Base-by-base conservation (phyloP, 2,329 filamentous ascomycete genomes). In the Xylariaceae sp. region DNA sequence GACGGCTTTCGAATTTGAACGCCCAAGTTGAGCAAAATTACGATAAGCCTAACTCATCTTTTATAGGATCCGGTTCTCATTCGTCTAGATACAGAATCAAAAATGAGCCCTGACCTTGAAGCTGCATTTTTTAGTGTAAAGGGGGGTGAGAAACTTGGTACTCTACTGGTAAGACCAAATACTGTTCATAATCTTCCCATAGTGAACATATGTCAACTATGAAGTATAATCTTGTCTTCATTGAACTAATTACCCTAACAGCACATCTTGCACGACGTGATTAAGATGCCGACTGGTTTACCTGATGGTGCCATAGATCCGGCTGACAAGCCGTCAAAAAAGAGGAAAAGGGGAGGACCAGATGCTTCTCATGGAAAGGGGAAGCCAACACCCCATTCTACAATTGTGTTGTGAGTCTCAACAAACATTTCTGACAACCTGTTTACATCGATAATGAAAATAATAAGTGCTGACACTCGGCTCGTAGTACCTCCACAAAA, bases 361-460 rank as follows among this genome's bases (percentile, higher is more conserved):
- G 75, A 78, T 48, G 62, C 71, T 10, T 68, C 75, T 2, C 75
- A 76, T 27, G 69, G 71, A 23, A 80, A 73, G 34, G 83, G 86
- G 44, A 88, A 86, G 44, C 89, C 90, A 2, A 93, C 90, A 1
- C 79, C 88, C 48, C 85, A 95, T 64, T 96, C 93, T 0, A 98
- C 94, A 0, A 96, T 98, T 56, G 75, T 98, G 4, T 98, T 98
- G n/a, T n/a, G n/a, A n/a, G n/a, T n/a, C n/a, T n/a, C n/a, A n/a
- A n/a, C 61, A 82, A 29, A 8, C 27, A 8, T 8, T 29, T 29
- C 27, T 29, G 8, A 8, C 27, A n/a, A 29, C 27, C 27, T 29
- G 27, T 29, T 29, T n/a, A n/a, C n/a, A n/a, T n/a, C n/a, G n/a
- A n/a, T n/a, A n/a, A n/a, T n/a, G n/a, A n/a, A n/a, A n/a, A n/a